These are phyloP conservation scores for Monosporascus sp. DNA, from an alignment of 2,329 filamentous ascomycete genomes.

Conservation along the genomic window DNA sequence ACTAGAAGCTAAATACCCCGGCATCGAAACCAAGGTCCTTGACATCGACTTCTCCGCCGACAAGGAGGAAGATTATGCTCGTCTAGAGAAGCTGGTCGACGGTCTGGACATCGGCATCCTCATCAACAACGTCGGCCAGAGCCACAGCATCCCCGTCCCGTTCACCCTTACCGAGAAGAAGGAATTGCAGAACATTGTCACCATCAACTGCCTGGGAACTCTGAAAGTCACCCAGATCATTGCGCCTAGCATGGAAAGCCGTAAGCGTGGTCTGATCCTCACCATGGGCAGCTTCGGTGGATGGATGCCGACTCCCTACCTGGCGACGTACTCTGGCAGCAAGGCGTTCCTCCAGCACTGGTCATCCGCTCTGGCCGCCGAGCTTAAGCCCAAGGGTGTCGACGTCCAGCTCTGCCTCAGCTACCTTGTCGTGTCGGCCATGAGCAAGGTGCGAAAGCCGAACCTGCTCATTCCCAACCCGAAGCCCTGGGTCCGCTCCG, in stretches of 20 bases:
- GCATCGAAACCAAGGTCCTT: constrained; percentile 67
- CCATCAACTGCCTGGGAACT: constrained; percentile 90
- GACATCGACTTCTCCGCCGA: constrained; percentile 90
- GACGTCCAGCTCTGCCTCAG: constrained; percentile 88
- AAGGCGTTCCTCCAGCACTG: constrained; percentile 98
- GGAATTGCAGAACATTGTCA: constrained; percentile 86
- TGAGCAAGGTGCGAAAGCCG: constrained; percentile 88
- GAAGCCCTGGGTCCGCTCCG: constrained; percentile 72
- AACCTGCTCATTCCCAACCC: constrained; percentile 76
- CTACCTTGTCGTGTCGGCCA: constrained; percentile 90
- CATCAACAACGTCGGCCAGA: constrained; percentile 95
- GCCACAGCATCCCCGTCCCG: constrained; percentile 85
- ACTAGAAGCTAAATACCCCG: constrained; percentile 64
- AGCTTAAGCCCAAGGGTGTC: constrained; percentile 74
- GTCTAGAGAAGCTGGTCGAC: constrained; percentile 61
- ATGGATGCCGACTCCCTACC: constrained; percentile 81
- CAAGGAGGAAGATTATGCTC: constrained; percentile 72
- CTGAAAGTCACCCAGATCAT: constrained; percentile 82
- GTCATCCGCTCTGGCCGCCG: constrained; percentile 79
- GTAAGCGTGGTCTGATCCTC: constrained; percentile 81
- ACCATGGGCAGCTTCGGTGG: constrained; percentile 98
- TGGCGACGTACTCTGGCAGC: constrained; percentile 95
- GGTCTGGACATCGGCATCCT: constrained; percentile 79
- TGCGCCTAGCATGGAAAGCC: constrained; percentile 75
- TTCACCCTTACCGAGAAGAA: constrained; percentile 74